Percentiles rank a stretch among this genome's conserved stretches.
phyloP scores from a whole-genome alignment of 257 asterid species.

The Lycium ferocissimum region DNA sequence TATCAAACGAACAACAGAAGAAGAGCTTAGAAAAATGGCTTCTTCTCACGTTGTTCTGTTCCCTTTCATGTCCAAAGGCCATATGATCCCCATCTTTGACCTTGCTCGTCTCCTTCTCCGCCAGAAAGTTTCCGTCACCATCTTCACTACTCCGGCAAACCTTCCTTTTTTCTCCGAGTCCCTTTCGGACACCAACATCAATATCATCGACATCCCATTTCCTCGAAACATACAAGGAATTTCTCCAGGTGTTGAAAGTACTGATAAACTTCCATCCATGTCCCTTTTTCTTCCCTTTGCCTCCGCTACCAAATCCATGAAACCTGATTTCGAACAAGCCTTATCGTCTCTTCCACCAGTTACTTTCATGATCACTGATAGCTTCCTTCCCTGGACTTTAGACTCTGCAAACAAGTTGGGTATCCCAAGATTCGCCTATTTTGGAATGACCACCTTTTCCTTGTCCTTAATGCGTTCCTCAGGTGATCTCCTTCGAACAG shows the following conservation, averaged over 20 bases:
- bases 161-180: neutral
- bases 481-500: neutral
- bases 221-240: neutral
- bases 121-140: neutral
- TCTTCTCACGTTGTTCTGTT: slow-evolving; percentile 1
- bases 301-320: neutral
- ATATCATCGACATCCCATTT: slow-evolving; percentile 9
- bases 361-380: slow-evolving; percentile 13
- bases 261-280: neutral
- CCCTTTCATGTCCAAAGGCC: slow-evolving; percentile 17
- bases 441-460: slow-evolving; percentile 56
- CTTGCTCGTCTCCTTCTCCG: neutral
- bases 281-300: neutral
- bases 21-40: neutral
- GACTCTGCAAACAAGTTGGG: slow-evolving; percentile 37
- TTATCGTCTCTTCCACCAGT: neutral
- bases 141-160: slow-evolving; percentile 2
- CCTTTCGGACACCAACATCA: neutral
- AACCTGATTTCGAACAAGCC: neutral
- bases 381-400: neutral
- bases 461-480: neutral
- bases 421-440: slow-evolving; percentile 56
- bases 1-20: neutral
- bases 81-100: neutral
- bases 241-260: neutral